These are phyloP conservation scores for Spirogloea muscicola DNA, from an alignment of 139 green algal species.

Conservation along the genomic window DNA sequence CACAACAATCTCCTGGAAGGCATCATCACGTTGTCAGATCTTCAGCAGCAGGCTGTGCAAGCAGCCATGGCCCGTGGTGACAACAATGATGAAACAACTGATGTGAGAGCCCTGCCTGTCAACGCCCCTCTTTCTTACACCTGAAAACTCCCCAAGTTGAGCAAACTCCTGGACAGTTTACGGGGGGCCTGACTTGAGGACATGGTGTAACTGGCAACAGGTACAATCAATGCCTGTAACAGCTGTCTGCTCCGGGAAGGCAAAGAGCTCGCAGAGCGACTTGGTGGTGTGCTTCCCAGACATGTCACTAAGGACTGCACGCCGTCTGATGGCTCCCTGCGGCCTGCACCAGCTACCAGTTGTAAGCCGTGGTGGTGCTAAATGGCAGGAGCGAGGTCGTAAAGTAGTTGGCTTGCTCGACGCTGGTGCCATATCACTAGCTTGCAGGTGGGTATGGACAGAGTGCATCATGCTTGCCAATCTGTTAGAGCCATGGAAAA, in stretches of 20 bases:
- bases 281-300: constrained; percentile 39
- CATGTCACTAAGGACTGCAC: constrained; percentile 13
- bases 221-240: constrained; percentile 31
- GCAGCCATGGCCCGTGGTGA: constrained; percentile 8
- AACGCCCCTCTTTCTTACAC: too few species aligned
- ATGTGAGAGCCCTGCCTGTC: too few species aligned
- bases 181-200: too few species aligned
- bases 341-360: constrained; percentile 37
- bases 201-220: constrained; percentile 25
- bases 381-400: constrained; percentile 34
- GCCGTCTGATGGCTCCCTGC: constrained; percentile 18
- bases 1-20: constrained; percentile 33
- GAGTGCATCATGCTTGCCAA: too few species aligned
- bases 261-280: background rate
- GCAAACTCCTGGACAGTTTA: too few species aligned
- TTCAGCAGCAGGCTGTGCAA: constrained; percentile 23
- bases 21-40: constrained; percentile 34
- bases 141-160: too few species aligned
- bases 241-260: constrained; percentile 14
- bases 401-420: constrained; percentile 31
- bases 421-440: background rate
- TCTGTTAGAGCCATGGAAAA: too few species aligned
- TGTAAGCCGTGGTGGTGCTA: constrained; percentile 14
- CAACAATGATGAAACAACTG: too few species aligned
- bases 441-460: constrained; percentile 23